phyloP scores from a whole-genome alignment of 1,139 yeast genomes.

The Torulaspora pretoriensis region DNA sequence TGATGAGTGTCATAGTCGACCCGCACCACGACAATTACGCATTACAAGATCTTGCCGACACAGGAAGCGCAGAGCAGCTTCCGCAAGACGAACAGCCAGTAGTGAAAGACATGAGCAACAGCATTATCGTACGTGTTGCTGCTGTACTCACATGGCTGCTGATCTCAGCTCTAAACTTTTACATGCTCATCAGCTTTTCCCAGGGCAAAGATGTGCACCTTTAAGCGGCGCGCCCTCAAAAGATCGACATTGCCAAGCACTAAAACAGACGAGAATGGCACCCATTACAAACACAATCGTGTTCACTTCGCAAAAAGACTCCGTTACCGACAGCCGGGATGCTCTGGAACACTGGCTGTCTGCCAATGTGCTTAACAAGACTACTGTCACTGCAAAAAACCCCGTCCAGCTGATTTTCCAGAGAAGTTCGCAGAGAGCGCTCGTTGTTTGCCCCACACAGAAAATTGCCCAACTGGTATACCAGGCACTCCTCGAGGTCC shows the following conservation, averaged over 20 bases:
- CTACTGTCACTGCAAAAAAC: slow-evolving; percentile 5
- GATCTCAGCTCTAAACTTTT: slow-evolving; percentile 71
- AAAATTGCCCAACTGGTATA: slow-evolving; percentile 3
- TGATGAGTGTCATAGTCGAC: slow-evolving; percentile 48
- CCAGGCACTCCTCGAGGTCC: not conserved
- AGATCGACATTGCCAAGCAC: not conserved
- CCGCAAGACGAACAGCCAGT: not conserved
- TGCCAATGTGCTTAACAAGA: slow-evolving; percentile 7
- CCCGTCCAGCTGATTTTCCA: slow-evolving; percentile 14
- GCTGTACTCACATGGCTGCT: slow-evolving; percentile 69
- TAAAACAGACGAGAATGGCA: slow-evolving; percentile 3
- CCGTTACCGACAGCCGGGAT: slow-evolving; percentile 7
- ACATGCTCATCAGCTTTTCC: slow-evolving; percentile 66
- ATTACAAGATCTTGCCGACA: slow-evolving; percentile 20
- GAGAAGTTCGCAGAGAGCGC: slow-evolving; percentile 9
- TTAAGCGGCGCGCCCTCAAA: slow-evolving; percentile 20
- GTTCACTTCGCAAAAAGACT: slow-evolving; percentile 9
- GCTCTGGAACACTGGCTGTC: slow-evolving; percentile 11
- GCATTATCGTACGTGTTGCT: slow-evolving; percentile 49
- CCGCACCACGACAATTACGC: slow-evolving; percentile 21
- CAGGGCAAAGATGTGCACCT: slow-evolving; percentile 64
- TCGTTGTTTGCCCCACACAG: slow-evolving; percentile 9
- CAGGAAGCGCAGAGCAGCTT: not conserved
- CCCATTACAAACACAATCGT: slow-evolving; percentile 14
- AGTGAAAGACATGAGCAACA: slow-evolving; percentile 63